Percentiles rank a stretch among this genome's conserved stretches.
phyloP scores from a whole-genome alignment of 306 rosid genomes.

The Casuarina cunninghamiana region DNA sequence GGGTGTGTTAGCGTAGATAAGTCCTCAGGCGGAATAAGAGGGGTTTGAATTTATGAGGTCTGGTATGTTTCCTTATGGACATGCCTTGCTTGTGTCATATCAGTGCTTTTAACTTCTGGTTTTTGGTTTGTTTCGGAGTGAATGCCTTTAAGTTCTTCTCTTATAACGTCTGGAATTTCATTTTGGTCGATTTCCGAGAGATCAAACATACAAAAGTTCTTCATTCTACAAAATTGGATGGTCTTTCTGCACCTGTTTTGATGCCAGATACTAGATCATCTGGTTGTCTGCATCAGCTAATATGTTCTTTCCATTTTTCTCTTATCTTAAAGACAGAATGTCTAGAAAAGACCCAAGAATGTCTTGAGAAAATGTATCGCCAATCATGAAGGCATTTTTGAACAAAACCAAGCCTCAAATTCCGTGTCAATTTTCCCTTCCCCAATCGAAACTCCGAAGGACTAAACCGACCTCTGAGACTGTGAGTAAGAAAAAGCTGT shows the following conservation, averaged over 20 bases:
- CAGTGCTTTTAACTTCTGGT: not conserved
- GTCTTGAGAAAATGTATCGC: slow-evolving; percentile 34
- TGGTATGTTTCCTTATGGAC: slow-evolving; percentile 36
- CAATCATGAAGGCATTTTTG: slow-evolving; percentile 67
- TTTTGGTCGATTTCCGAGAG: not conserved
- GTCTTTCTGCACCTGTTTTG: too few relatives aligned
- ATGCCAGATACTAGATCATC: not conserved
- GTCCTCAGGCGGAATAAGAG: slow-evolving; percentile 5
- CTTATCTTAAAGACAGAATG: slow-evolving; percentile 44
- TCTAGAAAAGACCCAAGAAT: slow-evolving; percentile 54
- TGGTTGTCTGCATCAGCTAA: not conserved
- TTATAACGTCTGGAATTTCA: not conserved
- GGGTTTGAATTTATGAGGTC: slow-evolving; percentile 23
- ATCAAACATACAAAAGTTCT: not conserved
- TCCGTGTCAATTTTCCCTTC: slow-evolving; percentile 52
- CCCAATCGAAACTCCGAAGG: slow-evolving; percentile 61
- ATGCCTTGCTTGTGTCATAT: slow-evolving; percentile 43
- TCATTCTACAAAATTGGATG: too few relatives aligned
- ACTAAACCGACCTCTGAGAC: slow-evolving; percentile 53
- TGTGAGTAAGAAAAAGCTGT: slow-evolving; percentile 49
- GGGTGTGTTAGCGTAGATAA: not conserved
- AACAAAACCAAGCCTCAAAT: slow-evolving; percentile 50
- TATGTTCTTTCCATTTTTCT: slow-evolving; percentile 10
- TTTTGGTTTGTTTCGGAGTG: not conserved
- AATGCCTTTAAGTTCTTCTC: not conserved